A percentile compares a stretch with the other conserved stretches of the same genome.
Conservation (phyloP, 495 filamentous ascomycete genomes). For the Neurospora cerealis region DNA sequence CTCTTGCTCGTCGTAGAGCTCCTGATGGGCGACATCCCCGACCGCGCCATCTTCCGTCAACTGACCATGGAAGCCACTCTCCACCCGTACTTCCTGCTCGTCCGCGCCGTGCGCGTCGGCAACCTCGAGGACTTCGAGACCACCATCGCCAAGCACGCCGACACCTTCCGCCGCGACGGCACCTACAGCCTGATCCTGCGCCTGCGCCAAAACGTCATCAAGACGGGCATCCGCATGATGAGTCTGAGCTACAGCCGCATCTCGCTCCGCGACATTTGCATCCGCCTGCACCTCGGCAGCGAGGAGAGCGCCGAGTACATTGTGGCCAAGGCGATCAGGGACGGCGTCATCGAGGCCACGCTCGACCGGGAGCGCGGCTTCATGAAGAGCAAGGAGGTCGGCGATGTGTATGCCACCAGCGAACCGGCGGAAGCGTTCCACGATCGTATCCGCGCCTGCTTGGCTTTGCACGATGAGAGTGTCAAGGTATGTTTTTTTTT, state of each 20-base stretch:
- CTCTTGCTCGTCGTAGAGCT: constrained; percentile 89
- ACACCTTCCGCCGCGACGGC: constrained; percentile 82
- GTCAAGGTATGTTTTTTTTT: constrained; percentile 64
- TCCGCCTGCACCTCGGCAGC: constrained; percentile 80
- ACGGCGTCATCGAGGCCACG: constrained; percentile 94
- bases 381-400: constrained; percentile 96
- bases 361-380: constrained; percentile 89
- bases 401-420: constrained; percentile 90
- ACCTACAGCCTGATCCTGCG: constrained; percentile 94
- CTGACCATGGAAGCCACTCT: constrained; percentile 75
- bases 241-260: constrained; percentile 95
- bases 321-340: constrained; percentile 94
- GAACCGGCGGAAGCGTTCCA: constrained; percentile 97
- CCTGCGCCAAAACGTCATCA: constrained; percentile 96
- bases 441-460: constrained; percentile 83
- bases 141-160: constrained; percentile 66
- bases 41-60: constrained; percentile 85
- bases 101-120: constrained; percentile 89
- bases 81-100: constrained; percentile 83
- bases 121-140: constrained; percentile 86
- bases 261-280: constrained; percentile 94
- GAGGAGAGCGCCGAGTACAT: constrained; percentile 98
- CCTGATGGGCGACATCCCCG: constrained; percentile 97
- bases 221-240: constrained; percentile 98
- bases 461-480: constrained; percentile 90